A percentile compares a stretch with the other conserved stretches of the same genome.
Evolutionary conservation across 2,329 filamentous ascomycete genomes (phyloP).

Genomic region (Exophiala viscosa): DNA sequence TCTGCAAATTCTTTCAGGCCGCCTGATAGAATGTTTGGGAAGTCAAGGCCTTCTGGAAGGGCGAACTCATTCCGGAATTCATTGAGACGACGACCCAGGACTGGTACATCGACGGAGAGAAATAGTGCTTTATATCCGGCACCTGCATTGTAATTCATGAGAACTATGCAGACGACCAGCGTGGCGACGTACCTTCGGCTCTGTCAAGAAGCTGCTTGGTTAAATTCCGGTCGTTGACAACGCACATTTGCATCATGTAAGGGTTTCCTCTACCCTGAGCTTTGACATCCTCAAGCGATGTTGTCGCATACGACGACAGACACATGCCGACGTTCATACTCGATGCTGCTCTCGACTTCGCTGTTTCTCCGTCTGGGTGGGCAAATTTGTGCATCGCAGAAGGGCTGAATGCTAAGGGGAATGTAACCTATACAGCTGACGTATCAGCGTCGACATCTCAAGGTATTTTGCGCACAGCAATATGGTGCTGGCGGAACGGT

Average conservation of each 20-base stretch:
- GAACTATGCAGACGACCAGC: background rate
- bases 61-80: constrained; percentile 53
- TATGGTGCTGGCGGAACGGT: background rate
- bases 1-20: constrained; percentile 18
- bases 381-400: constrained; percentile 33
- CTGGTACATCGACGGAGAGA: constrained; percentile 53
- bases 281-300: constrained; percentile 46
- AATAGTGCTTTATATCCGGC: constrained; percentile 54
- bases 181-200: constrained; percentile 34
- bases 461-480: background rate
- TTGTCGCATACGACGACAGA: constrained; percentile 46
- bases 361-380: constrained; percentile 46
- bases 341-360: constrained; percentile 46
- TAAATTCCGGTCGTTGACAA: constrained; percentile 47
- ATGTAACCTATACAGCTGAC: constrained; percentile 24
- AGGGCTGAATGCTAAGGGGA: constrained; percentile 42
- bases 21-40: constrained; percentile 29
- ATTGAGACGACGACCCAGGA: constrained; percentile 52
- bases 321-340: constrained; percentile 45
- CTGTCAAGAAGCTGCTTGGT: constrained; percentile 41
- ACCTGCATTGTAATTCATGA: constrained; percentile 25
- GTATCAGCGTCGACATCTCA: background rate
- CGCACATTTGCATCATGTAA: constrained; percentile 48
- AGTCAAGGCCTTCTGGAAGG: constrained; percentile 20
- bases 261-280: constrained; percentile 25